Percentiles rank a stretch among this genome's conserved stretches.
Evolutionary conservation across 2,329 filamentous ascomycete genomes (phyloP).

Genomic region (Phoma sp.): DNA sequence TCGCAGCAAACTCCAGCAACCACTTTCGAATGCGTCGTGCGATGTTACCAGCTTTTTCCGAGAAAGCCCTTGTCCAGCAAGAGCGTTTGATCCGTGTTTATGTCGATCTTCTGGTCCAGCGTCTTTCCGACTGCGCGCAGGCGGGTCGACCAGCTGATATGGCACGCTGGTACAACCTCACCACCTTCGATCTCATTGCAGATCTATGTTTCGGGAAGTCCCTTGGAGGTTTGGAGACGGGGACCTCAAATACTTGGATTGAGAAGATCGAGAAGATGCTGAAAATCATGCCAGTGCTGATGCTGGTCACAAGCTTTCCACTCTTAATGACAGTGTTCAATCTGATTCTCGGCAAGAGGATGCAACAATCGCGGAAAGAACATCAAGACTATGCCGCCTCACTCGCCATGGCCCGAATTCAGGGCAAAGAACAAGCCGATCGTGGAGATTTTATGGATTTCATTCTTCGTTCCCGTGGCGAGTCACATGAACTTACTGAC

Average conservation of each 20-base stretch:
- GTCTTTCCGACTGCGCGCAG: conserved; percentile 6
- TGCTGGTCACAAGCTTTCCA: conserved; percentile 16
- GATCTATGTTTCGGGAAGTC: conserved; percentile 32
- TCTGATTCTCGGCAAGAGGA: conserved; percentile 7
- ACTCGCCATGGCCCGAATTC: conserved; percentile 13
- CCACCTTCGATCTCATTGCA: conserved; percentile 33
- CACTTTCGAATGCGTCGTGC: conserved; percentile 50
- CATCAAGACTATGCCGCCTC: conserved; percentile 14
- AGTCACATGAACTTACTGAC: conserved; percentile 11
- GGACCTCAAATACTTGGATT: conserved; percentile 18
- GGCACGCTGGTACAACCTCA: conserved; percentile 29
- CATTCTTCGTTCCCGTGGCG: conserved; percentile 13
- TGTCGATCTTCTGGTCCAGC: conserved; percentile 17
- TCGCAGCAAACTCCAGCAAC: conserved; percentile 40
- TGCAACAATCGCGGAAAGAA: conserved; percentile 15
- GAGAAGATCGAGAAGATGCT: conserved; percentile 18
- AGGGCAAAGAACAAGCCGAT: conserved; percentile 12
- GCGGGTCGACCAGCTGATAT: conserved; percentile 10
- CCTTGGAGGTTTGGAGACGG: conserved; percentile 26
- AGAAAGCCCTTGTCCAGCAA: conserved; percentile 20
- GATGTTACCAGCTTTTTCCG: conserved; percentile 45
- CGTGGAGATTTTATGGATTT: conserved; percentile 19
- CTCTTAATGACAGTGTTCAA: conserved; percentile 9
- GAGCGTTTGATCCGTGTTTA: conserved; percentile 20
- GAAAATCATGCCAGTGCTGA: conserved; percentile 8